Base-by-base conservation (phyloP, 148 eudicot genomes). In the Fallopia convolvulus region DNA sequence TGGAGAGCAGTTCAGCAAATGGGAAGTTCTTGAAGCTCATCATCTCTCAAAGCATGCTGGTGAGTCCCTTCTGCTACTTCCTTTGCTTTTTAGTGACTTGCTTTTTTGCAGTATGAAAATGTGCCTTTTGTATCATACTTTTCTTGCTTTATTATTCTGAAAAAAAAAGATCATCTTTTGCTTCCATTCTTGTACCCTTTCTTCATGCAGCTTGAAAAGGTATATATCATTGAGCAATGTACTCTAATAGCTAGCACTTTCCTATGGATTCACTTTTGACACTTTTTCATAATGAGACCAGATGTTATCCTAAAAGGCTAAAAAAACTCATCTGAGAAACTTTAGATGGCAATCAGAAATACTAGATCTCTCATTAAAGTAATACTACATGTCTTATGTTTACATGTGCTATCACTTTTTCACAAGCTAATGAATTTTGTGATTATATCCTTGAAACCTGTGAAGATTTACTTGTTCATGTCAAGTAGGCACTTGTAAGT, bases 41-140 rank as follows among this genome's bases (percentile, higher is more conserved):
- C 98, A 94, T 83, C 95, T 92, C 18, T 94, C 95, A 2, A 92
- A 89, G 79, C 98, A 94, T 85, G 98, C 98, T 81, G 98, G 98
- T 94, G 82, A 77, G 73, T 11, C 3, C 15, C 47, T 44, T 11
- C 50, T 48, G 15, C 50, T 55, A n/a, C 60, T 55, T 55, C 60
- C 60, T 17, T 55, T 55, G 60, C 20, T 55, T 58, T 20, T 20
- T 23, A 58, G 65, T 21, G 21, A 8, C 30, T 18, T 9, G 17
- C 8, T 58, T 58, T 21, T 21, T 20, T 56, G 63, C 63, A 50
- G 20, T 18, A 50, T 50, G 56, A 50, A 50, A 50, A 15, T 50
- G 56, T 42, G 46, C 46, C 46, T 42, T 42, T 44, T 44, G 47
- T 44, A 44, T 44, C 47, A 0, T 7, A 18, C 20, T n/a, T 55